Conservation (phyloP, 164 flowering plant species). For the Nymphaea thermarum region DNA sequence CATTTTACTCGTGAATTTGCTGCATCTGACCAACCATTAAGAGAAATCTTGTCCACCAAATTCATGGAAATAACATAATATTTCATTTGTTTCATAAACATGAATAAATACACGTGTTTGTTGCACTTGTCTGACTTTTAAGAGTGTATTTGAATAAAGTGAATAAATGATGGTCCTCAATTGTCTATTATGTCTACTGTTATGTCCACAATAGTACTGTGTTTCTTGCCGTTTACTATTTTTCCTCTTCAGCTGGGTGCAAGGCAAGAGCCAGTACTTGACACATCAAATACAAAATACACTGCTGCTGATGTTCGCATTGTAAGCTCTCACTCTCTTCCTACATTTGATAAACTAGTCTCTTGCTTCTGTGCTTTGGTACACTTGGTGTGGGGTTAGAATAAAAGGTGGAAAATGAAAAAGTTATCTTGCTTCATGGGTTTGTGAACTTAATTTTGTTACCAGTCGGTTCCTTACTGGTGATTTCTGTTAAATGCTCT, state of each 20-base stretch:
- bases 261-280: conserved; percentile 67
- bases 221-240: not conserved
- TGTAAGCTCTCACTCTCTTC: conserved; percentile 36
- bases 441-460: too few species aligned
- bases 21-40: too few species aligned
- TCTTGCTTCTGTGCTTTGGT: not conserved
- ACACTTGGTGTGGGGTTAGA: not conserved
- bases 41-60: too few species aligned
- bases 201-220: not conserved
- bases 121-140: too few species aligned
- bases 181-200: not conserved
- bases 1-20: too few species aligned
- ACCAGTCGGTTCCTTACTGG: too few species aligned
- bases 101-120: too few species aligned
- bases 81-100: too few species aligned
- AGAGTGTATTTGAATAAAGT: too few species aligned
- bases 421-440: not conserved
- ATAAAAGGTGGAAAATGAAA: not conserved
- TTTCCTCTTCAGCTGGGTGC: conserved; percentile 46
- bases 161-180: not conserved
- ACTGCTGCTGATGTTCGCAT: conserved; percentile 97
- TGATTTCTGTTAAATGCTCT: too few species aligned
- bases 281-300: conserved; percentile 52
- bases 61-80: too few species aligned
- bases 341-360: not conserved